These are phyloP conservation scores for Phyllosticta capitalensis DNA, from an alignment of 2,329 filamentous ascomycete species.

Conservation along the genomic window DNA sequence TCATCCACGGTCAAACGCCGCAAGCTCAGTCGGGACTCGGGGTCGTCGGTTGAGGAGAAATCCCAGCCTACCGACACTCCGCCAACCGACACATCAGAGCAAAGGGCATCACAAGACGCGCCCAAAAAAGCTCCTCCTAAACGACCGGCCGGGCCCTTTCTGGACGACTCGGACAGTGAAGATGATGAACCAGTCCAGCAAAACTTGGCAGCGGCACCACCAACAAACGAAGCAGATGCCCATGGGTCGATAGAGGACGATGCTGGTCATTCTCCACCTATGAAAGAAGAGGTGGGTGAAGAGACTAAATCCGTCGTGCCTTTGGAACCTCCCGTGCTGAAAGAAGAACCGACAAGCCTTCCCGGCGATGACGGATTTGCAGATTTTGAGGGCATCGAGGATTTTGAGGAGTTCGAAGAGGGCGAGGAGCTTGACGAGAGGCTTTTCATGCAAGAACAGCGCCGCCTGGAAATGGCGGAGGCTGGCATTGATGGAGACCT, in stretches of 20 bases:
- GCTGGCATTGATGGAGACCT: conserved; percentile 25
- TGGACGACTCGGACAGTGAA: conserved; percentile 61
- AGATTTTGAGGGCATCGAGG: conserved; percentile 45
- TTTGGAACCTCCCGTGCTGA: conserved; percentile 21
- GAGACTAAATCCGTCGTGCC: not conserved
- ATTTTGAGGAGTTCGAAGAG: conserved; percentile 47
- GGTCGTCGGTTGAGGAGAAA: conserved; percentile 24
- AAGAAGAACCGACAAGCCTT: conserved; percentile 40
- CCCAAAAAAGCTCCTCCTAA: conserved; percentile 12
- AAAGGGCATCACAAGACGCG: not conserved
- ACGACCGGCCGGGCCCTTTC: conserved; percentile 50
- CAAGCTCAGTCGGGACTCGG: conserved; percentile 30
- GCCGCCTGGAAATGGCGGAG: conserved; percentile 42
- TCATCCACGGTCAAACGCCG: conserved; percentile 33
- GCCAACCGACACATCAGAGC: not conserved
- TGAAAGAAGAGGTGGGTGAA: conserved; percentile 3
- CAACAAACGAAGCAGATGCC: not conserved
- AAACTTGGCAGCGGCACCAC: not conserved
- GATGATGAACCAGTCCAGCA: conserved; percentile 23
- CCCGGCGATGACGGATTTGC: conserved; percentile 34
- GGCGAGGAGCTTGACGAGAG: conserved; percentile 44
- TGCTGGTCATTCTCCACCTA: not conserved
- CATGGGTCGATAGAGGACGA: not conserved
- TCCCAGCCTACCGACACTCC: conserved; percentile 9
- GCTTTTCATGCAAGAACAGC: conserved; percentile 67